These are phyloP conservation scores for Inga oerstediana DNA, from an alignment of 306 rosid genomes.

Conservation along the genomic window DNA sequence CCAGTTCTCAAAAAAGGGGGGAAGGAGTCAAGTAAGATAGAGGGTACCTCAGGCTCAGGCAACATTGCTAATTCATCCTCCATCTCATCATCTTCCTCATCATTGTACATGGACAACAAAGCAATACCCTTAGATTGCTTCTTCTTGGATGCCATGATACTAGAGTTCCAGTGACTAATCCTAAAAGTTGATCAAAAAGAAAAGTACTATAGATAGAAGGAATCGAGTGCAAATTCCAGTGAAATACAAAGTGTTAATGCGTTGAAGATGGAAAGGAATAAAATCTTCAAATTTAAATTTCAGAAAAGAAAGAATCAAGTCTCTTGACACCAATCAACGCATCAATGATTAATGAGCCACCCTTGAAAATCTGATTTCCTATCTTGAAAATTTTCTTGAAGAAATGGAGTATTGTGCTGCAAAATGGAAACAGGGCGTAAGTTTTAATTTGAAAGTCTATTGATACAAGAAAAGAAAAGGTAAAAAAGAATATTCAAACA, in stretches of 20 bases:
- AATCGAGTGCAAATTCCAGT: no score
- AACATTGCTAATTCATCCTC: constrained; percentile 67
- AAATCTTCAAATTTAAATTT: neutral
- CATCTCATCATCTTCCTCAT: no score
- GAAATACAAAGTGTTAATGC: neutral
- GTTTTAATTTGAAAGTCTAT: no score
- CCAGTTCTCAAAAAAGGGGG: neutral
- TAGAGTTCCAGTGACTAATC: no score
- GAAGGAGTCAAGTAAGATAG: neutral
- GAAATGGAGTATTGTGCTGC: constrained; percentile 80
- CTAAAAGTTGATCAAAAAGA: no score
- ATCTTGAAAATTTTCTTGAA: constrained; percentile 53
- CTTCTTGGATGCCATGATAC: no score
- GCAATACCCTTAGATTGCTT: no score
- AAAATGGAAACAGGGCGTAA: neutral
- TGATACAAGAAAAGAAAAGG: no score
- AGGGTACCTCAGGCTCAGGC: constrained; percentile 60
- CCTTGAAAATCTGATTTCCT: constrained; percentile 85
- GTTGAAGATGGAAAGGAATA: neutral
- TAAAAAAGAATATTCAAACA: no score
- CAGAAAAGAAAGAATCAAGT: neutral
- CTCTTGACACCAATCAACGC: no score
- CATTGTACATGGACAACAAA: no score
- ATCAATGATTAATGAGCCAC: constrained; percentile 49
- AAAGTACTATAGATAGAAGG: no score